phyloP scores from a whole-genome alignment of 139 green algal genomes.

The Pseudopediastrum boryanum region DNA sequence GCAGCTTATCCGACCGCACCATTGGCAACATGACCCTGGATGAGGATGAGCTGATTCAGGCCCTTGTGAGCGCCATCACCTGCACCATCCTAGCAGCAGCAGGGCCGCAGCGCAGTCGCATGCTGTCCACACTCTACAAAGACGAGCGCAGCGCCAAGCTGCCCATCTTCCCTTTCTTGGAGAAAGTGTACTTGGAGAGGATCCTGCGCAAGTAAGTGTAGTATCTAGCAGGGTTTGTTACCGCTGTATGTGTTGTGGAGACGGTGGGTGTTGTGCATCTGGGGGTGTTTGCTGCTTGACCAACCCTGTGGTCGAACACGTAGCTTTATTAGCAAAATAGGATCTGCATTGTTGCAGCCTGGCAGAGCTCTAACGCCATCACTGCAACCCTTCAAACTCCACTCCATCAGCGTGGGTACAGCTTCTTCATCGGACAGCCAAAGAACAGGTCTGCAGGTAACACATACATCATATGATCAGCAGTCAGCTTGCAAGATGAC shows the following conservation, averaged over 20 bases:
- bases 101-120: conserved; percentile 85
- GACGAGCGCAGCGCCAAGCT: conserved; percentile 87
- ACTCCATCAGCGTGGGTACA: too few relatives aligned
- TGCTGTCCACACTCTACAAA: conserved; percentile 93
- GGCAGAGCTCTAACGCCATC: too few relatives aligned
- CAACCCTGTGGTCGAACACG: not conserved
- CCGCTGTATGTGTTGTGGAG: not conserved
- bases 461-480: too few relatives aligned
- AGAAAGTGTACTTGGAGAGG: conserved; percentile 97
- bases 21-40: conserved; percentile 12
- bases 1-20: conserved; percentile 3
- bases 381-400: too few relatives aligned
- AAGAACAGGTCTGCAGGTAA: too few relatives aligned
- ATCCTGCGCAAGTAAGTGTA: conserved; percentile 84
- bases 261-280: not conserved
- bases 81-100: conserved; percentile 93
- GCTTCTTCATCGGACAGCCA: too few relatives aligned
- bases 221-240: too few relatives aligned
- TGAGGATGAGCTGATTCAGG: conserved; percentile 44
- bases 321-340: too few relatives aligned
- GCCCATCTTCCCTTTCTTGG: conserved; percentile 83
- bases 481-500: too few relatives aligned
- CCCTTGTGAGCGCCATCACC: conserved; percentile 82
- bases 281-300: not conserved
- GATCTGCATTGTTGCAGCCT: too few relatives aligned